A percentile compares a stretch with the other conserved stretches of the same genome.
Evolutionary conservation across 2,329 filamentous ascomycete species (phyloP).

Genomic region (Zalaria obscura): DNA sequence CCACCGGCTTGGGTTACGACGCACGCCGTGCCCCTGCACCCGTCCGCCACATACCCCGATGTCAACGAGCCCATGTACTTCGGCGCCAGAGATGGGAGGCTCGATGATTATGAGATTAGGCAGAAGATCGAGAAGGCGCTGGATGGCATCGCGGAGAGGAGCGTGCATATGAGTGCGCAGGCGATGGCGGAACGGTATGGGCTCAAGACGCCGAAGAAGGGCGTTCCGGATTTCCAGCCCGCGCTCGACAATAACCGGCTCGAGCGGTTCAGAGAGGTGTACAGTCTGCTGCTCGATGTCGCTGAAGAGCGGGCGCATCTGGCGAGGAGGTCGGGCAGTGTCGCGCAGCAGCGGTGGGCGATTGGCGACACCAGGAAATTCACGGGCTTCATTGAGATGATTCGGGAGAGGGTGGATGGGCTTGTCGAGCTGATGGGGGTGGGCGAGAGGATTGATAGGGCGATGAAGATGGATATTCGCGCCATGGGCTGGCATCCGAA

Average conservation of each 20-base stretch:
- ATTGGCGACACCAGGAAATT: constrained; percentile 27
- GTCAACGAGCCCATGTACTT: constrained; percentile 31
- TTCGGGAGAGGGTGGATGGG: constrained; percentile 28
- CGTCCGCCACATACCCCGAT: constrained; percentile 29
- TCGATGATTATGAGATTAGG: constrained; percentile 25
- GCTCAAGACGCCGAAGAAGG: constrained; percentile 27
- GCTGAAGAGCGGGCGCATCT: constrained; percentile 16
- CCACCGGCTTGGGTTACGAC: constrained; percentile 28
- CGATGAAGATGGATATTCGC: constrained; percentile 29
- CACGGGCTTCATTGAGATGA: constrained; percentile 24
- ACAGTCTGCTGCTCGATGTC: constrained; percentile 26
- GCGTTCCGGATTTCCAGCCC: constrained; percentile 20
- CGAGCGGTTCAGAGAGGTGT: constrained; percentile 31
- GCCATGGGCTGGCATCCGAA: constrained; percentile 33
- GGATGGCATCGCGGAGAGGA: constrained; percentile 31
- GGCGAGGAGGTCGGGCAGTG: background rate
- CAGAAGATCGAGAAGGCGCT: constrained; percentile 25
- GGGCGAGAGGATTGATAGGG: constrained; percentile 29
- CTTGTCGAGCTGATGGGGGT: constrained; percentile 28
- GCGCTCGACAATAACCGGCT: constrained; percentile 29
- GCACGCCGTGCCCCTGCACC: constrained; percentile 29
- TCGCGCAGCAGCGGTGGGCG: constrained; percentile 21
- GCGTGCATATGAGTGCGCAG: constrained; percentile 21
- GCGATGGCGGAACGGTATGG: constrained; percentile 32
- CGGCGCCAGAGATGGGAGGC: constrained; percentile 23